These are phyloP conservation scores for Phytophthora pluvialis DNA, from an alignment of 352 stramenopile genomes.

Conservation along the genomic window DNA sequence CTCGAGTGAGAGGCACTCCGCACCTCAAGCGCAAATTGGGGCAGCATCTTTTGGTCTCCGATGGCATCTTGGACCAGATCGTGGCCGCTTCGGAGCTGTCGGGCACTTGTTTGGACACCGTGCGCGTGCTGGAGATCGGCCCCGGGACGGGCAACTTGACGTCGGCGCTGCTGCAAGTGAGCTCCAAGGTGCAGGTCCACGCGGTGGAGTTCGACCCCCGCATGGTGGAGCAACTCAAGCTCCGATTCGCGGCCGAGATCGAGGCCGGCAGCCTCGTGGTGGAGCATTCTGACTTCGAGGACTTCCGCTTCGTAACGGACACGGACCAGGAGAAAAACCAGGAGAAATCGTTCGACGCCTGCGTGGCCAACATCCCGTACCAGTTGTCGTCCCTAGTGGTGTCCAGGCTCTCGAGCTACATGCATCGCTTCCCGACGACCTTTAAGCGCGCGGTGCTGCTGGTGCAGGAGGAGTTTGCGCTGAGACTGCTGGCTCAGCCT, in stretches of 20 bases:
- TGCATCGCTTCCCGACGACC: slow-evolving; percentile 57
- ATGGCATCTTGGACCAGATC: slow-evolving; percentile 68
- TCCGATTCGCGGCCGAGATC: slow-evolving; percentile 53
- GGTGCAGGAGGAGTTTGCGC: slow-evolving; percentile 87
- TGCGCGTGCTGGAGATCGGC: slow-evolving; percentile 85
- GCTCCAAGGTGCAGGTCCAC: slow-evolving; percentile 58
- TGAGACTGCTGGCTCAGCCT: slow-evolving; percentile 73
- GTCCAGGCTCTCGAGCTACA: slow-evolving; percentile 75
- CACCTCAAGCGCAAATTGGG: slow-evolving; percentile 86
- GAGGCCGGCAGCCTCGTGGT: slow-evolving; percentile 37
- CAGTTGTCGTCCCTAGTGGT: slow-evolving; percentile 87
- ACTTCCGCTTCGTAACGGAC: slow-evolving; percentile 38
- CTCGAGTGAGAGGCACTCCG: slow-evolving; percentile 58
- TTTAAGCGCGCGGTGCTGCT: slow-evolving; percentile 78
- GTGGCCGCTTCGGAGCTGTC: slow-evolving; percentile 65
- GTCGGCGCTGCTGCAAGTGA: slow-evolving; percentile 64
- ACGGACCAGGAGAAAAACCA: slow-evolving; percentile 6
- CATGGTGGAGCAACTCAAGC: slow-evolving; percentile 76
- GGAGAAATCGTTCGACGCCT: slow-evolving; percentile 58
- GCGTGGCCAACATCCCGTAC: slow-evolving; percentile 90
- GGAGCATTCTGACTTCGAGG: slow-evolving; percentile 54
- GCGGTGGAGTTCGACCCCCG: slow-evolving; percentile 78
- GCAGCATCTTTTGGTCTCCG: slow-evolving; percentile 80
- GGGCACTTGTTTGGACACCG: slow-evolving; percentile 25
- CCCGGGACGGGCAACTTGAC: slow-evolving; percentile 88